phyloP scores from a whole-genome alignment of 2,329 filamentous ascomycete genomes.

The Aspergillus calidoustus region DNA sequence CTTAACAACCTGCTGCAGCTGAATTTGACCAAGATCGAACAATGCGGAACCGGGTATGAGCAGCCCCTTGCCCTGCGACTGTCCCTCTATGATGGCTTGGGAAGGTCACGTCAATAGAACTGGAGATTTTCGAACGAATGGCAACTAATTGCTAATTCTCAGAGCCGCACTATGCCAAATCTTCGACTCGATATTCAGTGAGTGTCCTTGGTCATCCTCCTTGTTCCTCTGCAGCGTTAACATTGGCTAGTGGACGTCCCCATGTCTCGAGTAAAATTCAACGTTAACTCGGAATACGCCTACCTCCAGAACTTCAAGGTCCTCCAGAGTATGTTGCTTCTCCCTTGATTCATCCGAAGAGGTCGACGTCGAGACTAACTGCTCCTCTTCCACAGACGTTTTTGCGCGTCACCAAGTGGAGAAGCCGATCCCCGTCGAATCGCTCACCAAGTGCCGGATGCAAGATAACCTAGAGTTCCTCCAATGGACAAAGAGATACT shows the following conservation, averaged over 20 bases:
- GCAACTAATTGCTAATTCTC: constrained; percentile 15
- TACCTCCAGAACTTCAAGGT: constrained; percentile 99
- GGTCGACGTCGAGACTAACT: background rate
- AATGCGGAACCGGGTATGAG: constrained; percentile 93
- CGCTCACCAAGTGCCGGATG: constrained; percentile 98
- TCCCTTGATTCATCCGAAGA: background rate
- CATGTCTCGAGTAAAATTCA: constrained; percentile 97
- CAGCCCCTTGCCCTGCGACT: constrained; percentile 9
- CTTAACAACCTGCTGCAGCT: constrained; percentile 97
- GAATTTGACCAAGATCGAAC: constrained; percentile 98
- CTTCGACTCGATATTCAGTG: constrained; percentile 95
- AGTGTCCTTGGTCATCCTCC: constrained; percentile 32
- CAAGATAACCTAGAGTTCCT: constrained; percentile 99
- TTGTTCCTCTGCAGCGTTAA: constrained; percentile 1
- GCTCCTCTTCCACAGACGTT: constrained; percentile 56
- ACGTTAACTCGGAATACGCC: constrained; percentile 94
- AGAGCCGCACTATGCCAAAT: constrained; percentile 96
- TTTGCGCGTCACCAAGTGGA: constrained; percentile 89
- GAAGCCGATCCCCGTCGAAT: constrained; percentile 84
- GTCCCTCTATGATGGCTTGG: background rate
- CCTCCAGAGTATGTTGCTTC: constrained; percentile 76
- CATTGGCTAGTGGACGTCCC: constrained; percentile 72
- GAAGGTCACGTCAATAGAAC: background rate
- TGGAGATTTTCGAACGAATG: background rate
- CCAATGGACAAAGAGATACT: constrained; percentile 95